Base-by-base conservation (phyloP, 768 basidiomycete species). In the Agaricus subrufescens region DNA sequence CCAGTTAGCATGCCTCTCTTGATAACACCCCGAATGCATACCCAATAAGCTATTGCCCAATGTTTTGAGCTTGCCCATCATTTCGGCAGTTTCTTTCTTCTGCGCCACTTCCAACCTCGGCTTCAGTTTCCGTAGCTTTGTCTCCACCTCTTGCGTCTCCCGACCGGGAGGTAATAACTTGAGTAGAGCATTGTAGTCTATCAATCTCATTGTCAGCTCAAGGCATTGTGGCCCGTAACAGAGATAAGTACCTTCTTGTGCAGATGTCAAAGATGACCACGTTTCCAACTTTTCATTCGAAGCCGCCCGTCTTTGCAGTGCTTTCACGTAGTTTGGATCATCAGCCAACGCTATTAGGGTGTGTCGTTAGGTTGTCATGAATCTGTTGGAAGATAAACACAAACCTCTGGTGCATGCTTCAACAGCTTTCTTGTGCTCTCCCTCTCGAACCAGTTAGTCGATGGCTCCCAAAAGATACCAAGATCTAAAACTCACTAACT, bases 41-140 rank as follows among this genome's bases (percentile, higher is more conserved):
- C 96, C 95, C 19, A 99, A 76, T 46, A 99, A 75, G 54, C 79
- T 90, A 66, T 99, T 94, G 1, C 96, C 96, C 7, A 99, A 70
- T 4, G 87, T 90, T 67, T 99, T 99, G 54, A 99, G 69, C 71
- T 98, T 97, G 58, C 76, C 83, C 65, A 98, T 56, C 91, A 98
- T 97, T 71, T 98, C 96, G 2, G 80, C 80, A 45, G 89, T 94
- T 71, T 98, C 94, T 60, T 73, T 76, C 70, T 93, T 89, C 71
- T 94, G 91, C 14, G 89, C 89, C 12, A 75, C 79, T 64, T 88
- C 86, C 38, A 88, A 70, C 8, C 87, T 83, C 47, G 85, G 83
- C 55, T 87, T 86, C 15, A 98, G 68, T 2, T 66, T 65, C 4
- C 68, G 68, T 7, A 91, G 73, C 11, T 81, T 75, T 38, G 71